A percentile compares a stretch with the other conserved stretches of the same genome.
phyloP scores from a whole-genome alignment of 78 protist genomes.

The Isochrysis galbana region DNA sequence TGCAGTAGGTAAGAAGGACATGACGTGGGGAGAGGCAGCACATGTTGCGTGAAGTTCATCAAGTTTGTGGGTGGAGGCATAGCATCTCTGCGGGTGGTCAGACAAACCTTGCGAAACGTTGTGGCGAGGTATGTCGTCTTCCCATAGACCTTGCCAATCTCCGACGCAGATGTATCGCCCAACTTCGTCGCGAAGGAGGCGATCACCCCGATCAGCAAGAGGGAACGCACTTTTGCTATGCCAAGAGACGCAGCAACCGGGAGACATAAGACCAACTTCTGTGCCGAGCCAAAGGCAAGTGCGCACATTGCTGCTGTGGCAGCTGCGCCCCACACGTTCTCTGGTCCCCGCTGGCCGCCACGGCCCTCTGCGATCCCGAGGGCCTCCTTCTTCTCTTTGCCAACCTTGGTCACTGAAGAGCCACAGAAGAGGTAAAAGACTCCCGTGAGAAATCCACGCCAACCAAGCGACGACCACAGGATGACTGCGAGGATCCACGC shows the following conservation, averaged over 20 bases:
- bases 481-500: slow-evolving; percentile 34
- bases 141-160: slow-evolving; percentile 52
- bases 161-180: background rate
- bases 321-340: slow-evolving; percentile 47
- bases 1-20: no score
- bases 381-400: slow-evolving; percentile 17
- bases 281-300: background rate
- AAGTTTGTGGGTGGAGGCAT: no score
- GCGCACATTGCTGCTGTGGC: slow-evolving; percentile 37
- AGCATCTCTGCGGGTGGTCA: no score
- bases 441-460: background rate
- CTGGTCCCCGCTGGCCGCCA: slow-evolving; percentile 43
- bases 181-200: slow-evolving; percentile 40
- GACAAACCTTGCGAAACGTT: background rate
- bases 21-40: no score
- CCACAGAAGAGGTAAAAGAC: slow-evolving; percentile 14
- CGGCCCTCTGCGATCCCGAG: slow-evolving; percentile 36
- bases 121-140: slow-evolving; percentile 34
- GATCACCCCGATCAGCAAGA: background rate
- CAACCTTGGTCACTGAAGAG: slow-evolving; percentile 12
- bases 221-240: background rate
- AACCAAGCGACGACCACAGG: slow-evolving; percentile 34
- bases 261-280: no score
- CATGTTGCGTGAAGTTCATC: no score
- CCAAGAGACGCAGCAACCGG: no score